A percentile compares a stretch with the other conserved stretches of the same genome.
phyloP scores from a whole-genome alignment of 2,329 filamentous ascomycete species.

The Thermoascus crustaceus region DNA sequence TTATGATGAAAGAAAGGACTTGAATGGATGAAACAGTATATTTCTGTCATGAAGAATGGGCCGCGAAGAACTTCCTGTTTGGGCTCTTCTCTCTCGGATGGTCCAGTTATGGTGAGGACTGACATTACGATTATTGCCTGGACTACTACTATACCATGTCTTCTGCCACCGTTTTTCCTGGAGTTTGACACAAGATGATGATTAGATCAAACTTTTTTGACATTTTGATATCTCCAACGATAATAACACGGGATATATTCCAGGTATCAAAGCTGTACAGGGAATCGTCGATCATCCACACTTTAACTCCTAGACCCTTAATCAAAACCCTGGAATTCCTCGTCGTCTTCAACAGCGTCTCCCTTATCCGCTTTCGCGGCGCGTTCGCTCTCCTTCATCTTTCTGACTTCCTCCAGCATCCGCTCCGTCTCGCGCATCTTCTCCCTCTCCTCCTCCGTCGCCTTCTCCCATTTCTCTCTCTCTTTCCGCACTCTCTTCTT shows the following conservation, averaged over 20 bases:
- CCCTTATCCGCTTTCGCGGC: conserved; percentile 10
- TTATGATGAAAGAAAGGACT: too few species aligned
- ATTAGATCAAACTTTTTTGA: too few species aligned
- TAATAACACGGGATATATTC: too few species aligned
- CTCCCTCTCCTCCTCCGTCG: conserved; percentile 63
- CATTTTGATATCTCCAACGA: too few species aligned
- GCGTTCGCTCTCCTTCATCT: conserved; percentile 40
- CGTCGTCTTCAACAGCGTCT: conserved; percentile 25
- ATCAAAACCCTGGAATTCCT: conserved; percentile 55
- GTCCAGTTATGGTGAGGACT: too few species aligned
- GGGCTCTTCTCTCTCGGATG: too few species aligned
- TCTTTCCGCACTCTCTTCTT: conserved; percentile 58
- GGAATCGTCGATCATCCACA: conserved; percentile 3
- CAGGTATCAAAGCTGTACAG: conserved; percentile 2
- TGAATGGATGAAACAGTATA: too few species aligned
- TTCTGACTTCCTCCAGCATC: conserved; percentile 57
- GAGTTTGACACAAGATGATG: too few species aligned
- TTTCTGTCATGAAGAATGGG: background rate
- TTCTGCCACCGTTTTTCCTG: too few species aligned
- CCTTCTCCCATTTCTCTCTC: conserved; percentile 51
- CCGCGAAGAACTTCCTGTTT: background rate
- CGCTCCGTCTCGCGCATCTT: conserved; percentile 56
- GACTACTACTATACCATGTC: too few species aligned
- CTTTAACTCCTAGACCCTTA: conserved; percentile 11
- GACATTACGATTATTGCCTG: too few species aligned